Percentiles rank a stretch among this genome's conserved stretches.
Conservation (phyloP, 2,329 filamentous ascomycete genomes). For the Colletotrichum chlorophyti region DNA sequence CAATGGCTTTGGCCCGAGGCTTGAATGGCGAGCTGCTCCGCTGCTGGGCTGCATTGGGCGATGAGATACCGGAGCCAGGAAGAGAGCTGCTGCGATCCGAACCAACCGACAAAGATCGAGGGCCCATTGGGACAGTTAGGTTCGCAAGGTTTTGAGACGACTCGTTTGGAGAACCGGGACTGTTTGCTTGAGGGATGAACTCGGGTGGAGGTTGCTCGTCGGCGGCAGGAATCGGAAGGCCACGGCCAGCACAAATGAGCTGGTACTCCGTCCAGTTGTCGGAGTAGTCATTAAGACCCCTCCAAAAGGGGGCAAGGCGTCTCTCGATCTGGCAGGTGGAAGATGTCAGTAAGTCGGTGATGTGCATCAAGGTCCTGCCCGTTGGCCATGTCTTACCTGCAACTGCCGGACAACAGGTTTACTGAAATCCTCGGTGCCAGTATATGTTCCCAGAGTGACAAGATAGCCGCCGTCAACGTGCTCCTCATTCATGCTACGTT, state of each 20-base stretch:
- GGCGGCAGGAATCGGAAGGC: conserved; percentile 81
- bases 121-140: conserved; percentile 80
- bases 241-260: conserved; percentile 88
- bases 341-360: neutral
- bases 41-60: conserved; percentile 48
- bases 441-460: conserved; percentile 93
- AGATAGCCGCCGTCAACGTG: conserved; percentile 93
- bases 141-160: conserved; percentile 71
- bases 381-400: conserved; percentile 70
- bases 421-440: conserved; percentile 90
- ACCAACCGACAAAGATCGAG: conserved; percentile 77
- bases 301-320: conserved; percentile 93
- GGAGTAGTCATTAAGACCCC: conserved; percentile 87
- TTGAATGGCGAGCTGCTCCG: conserved; percentile 71
- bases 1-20: conserved; percentile 86
- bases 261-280: conserved; percentile 94
- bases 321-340: conserved; percentile 76
- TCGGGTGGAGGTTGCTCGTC: conserved; percentile 82
- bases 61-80: conserved; percentile 62
- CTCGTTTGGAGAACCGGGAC: conserved; percentile 52
- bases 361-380: conserved; percentile 36
- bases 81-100: conserved; percentile 73
- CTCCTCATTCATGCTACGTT: conserved; percentile 89
- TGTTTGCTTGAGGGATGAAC: conserved; percentile 55
- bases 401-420: conserved; percentile 87